Conservation (phyloP, 768 basidiomycete species). For the Scleroderma citrinum region DNA sequence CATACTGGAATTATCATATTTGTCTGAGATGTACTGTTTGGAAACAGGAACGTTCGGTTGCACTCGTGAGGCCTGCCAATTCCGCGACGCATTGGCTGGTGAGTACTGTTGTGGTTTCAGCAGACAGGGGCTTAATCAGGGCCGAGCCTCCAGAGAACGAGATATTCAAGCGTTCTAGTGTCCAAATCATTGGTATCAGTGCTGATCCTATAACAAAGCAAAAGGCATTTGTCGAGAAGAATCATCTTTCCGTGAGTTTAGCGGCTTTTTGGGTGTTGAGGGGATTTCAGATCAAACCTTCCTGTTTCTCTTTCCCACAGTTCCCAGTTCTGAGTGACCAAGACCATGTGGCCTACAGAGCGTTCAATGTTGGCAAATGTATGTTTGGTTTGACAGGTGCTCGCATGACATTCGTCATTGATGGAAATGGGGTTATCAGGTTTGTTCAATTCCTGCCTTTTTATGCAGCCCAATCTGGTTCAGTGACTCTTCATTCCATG, state of each 20-base stretch:
- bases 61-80: constrained; percentile 76
- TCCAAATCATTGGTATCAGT: constrained; percentile 70
- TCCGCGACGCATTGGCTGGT: constrained; percentile 75
- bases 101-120: constrained; percentile 13
- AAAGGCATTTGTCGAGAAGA: constrained; percentile 65
- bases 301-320: constrained; percentile 26
- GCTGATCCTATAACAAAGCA: constrained; percentile 68
- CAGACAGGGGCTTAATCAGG: background rate
- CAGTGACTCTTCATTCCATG: background rate
- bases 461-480: constrained; percentile 2
- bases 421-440: constrained; percentile 62
- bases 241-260: constrained; percentile 53
- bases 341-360: constrained; percentile 53
- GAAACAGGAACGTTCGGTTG: constrained; percentile 64
- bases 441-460: constrained; percentile 25
- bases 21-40: background rate
- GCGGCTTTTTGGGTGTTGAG: background rate
- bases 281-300: background rate
- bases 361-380: constrained; percentile 61
- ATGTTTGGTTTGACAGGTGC: constrained; percentile 60
- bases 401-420: constrained; percentile 74
- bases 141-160: constrained; percentile 47
- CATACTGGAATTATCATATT: background rate
- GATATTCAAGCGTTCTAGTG: constrained; percentile 56
- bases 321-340: constrained; percentile 77